Conservation (phyloP, 495 filamentous ascomycete species). For the Penicillium malachiteum region DNA sequence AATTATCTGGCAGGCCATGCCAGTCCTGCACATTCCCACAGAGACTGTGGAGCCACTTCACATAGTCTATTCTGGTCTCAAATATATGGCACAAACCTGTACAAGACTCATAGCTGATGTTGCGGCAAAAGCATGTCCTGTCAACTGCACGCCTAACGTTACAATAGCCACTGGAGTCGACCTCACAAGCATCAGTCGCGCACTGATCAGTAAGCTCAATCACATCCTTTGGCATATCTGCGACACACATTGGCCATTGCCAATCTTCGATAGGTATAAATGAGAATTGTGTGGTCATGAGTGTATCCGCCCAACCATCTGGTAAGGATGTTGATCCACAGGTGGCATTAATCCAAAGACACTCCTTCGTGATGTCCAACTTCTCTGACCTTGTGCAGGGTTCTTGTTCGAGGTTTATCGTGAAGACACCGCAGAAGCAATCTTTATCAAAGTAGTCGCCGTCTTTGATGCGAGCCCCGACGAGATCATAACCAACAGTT, state of each 20-base stretch:
- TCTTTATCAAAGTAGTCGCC: neutral
- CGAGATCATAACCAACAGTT: neutral
- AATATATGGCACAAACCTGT: neutral
- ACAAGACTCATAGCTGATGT: neutral
- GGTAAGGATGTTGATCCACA: neutral
- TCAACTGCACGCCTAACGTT: neutral
- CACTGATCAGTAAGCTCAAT: neutral
- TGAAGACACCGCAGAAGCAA: neutral
- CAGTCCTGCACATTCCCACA: neutral
- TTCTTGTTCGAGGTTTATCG: neutral
- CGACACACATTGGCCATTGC: neutral
- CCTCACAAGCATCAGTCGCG: neutral
- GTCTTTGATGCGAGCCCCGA: neutral
- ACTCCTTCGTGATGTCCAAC: neutral
- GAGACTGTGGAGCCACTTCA: neutral
- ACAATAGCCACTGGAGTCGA: neutral
- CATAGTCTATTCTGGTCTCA: neutral
- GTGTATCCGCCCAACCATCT: neutral
- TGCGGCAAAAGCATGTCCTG: neutral
- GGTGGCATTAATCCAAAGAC: neutral
- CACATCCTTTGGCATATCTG: neutral
- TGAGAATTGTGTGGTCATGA: neutral
- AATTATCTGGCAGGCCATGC: neutral
- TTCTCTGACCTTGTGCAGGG: neutral
- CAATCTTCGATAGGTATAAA: neutral